Conservation (phyloP, 345 rosid genomes). For the Triadica sebifera region DNA sequence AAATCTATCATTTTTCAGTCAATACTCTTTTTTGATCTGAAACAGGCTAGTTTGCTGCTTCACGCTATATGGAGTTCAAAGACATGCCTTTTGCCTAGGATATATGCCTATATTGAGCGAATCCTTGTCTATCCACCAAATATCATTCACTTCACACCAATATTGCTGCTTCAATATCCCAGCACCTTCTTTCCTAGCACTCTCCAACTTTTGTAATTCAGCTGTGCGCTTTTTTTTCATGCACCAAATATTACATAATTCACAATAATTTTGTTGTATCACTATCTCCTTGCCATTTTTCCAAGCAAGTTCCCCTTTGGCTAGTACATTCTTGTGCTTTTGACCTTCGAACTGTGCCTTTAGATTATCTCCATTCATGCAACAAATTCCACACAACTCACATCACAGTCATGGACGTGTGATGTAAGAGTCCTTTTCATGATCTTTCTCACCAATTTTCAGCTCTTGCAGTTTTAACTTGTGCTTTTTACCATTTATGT, state of each 20-base stretch:
- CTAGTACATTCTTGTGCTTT: constrained; percentile 16
- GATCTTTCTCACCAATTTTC: neutral
- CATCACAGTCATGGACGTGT: constrained; percentile 11
- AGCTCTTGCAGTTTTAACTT: constrained; percentile 12
- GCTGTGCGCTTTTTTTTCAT: constrained; percentile 7
- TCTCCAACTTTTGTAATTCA: constrained; percentile 2
- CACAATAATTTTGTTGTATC: neutral
- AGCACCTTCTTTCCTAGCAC: neutral
- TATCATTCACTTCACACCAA: constrained; percentile 16
- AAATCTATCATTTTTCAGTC: neutral
- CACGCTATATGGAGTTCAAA: neutral
- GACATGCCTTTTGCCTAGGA: constrained; percentile 18
- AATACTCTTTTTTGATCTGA: neutral
- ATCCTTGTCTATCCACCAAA: constrained; percentile 14
- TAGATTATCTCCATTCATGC: constrained; percentile 16
- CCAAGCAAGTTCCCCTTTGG: neutral
- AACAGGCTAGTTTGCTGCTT: neutral
- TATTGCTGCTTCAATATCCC: neutral
- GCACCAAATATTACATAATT: neutral
- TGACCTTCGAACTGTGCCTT: constrained; percentile 17
- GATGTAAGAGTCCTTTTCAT: neutral
- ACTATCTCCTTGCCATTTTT: neutral
- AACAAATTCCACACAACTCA: constrained; percentile 22
- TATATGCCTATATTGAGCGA: constrained; percentile 9
- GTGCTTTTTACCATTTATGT: constrained; percentile 28